Percentiles rank a stretch among this genome's conserved stretches.
Evolutionary conservation across 2,329 filamentous ascomycete genomes (phyloP).

Genomic region (Ophiostoma triangulosporum): DNA sequence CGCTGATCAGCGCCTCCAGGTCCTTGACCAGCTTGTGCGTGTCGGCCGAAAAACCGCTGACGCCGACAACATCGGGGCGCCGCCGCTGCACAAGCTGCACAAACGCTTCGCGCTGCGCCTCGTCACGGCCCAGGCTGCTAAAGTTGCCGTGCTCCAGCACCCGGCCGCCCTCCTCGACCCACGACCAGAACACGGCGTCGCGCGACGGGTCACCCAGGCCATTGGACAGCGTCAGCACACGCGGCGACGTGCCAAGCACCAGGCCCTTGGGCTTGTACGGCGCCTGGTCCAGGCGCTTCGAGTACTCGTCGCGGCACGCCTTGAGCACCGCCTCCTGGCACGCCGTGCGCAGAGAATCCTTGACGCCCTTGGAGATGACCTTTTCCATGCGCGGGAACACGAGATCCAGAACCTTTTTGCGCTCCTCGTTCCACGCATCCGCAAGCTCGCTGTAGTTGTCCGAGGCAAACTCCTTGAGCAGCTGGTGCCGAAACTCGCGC

Average conservation of each 20-base stretch:
- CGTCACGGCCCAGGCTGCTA: conserved; percentile 60
- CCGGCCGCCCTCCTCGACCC: conserved; percentile 83
- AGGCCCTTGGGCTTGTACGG: conserved; percentile 93
- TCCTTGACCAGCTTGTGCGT: conserved; percentile 74
- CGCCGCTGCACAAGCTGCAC: conserved; percentile 66
- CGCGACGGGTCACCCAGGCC: conserved; percentile 60
- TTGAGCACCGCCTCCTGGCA: conserved; percentile 90
- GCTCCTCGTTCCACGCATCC: conserved; percentile 85
- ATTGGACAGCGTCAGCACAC: conserved; percentile 76
- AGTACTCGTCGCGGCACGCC: conserved; percentile 77
- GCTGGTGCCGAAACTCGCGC: conserved; percentile 58
- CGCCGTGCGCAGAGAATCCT: conserved; percentile 83
- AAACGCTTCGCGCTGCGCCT: conserved; percentile 53
- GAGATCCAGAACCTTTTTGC: conserved; percentile 69
- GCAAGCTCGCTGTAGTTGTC: conserved; percentile 93
- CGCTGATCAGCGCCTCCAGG: conserved; percentile 62
- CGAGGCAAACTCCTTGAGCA: conserved; percentile 76
- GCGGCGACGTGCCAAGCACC: conserved; percentile 73
- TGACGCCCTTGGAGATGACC: conserved; percentile 80
- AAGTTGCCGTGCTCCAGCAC: conserved; percentile 85
- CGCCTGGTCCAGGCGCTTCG: conserved; percentile 81
- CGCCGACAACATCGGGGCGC: conserved; percentile 77
- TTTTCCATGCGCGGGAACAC: conserved; percentile 72
- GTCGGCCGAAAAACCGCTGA: conserved; percentile 81
- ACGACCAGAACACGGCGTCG: conserved; percentile 81